A percentile compares a stretch with the other conserved stretches of the same genome.
Conservation (phyloP, 2,329 filamentous ascomycete genomes). For the Trichoderma atrobrunneum region DNA sequence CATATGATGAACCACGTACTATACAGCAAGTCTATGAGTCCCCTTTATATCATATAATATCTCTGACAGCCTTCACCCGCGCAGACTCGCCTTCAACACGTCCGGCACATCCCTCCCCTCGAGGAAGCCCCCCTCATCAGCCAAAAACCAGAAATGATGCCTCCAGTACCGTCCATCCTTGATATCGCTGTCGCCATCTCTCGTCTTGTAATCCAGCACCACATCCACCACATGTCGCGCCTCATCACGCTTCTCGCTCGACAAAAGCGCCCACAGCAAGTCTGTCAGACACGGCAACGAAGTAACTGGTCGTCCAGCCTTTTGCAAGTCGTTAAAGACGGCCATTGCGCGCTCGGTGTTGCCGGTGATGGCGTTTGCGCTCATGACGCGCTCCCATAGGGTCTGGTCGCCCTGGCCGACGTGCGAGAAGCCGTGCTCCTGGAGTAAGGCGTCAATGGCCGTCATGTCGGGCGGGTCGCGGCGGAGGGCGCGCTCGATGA, state of each 20-base stretch:
- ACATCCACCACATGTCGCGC: conserved; percentile 35
- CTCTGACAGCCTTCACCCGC: background rate
- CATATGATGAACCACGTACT: background rate
- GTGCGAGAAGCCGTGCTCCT: conserved; percentile 47
- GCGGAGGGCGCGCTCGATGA: conserved; percentile 65
- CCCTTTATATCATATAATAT: background rate
- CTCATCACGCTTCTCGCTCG: conserved; percentile 24
- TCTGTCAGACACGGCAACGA: conserved; percentile 43
- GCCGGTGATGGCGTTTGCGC: conserved; percentile 59
- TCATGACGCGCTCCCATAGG: conserved; percentile 69
- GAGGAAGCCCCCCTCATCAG: conserved; percentile 40
- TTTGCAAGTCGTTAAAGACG: conserved; percentile 46
- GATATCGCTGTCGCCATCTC: background rate
- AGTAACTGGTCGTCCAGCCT: conserved; percentile 40
- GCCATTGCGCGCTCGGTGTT: conserved; percentile 49
- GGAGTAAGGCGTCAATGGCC: conserved; percentile 59
- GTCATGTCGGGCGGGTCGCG: conserved; percentile 55
- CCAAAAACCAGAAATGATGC: conserved; percentile 51
- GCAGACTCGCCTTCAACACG: conserved; percentile 21
- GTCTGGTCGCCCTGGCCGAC: conserved; percentile 50
- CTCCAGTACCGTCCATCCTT: conserved; percentile 40
- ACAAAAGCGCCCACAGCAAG: conserved; percentile 38
- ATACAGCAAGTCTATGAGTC: background rate
- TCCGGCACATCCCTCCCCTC: conserved; percentile 25
- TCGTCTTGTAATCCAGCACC: conserved; percentile 30